Evolutionary conservation across 73 alveolate genomes (phyloP), one percentile per base, ranked within the genome.

Genomic region (Urostyla sp.): DNA sequence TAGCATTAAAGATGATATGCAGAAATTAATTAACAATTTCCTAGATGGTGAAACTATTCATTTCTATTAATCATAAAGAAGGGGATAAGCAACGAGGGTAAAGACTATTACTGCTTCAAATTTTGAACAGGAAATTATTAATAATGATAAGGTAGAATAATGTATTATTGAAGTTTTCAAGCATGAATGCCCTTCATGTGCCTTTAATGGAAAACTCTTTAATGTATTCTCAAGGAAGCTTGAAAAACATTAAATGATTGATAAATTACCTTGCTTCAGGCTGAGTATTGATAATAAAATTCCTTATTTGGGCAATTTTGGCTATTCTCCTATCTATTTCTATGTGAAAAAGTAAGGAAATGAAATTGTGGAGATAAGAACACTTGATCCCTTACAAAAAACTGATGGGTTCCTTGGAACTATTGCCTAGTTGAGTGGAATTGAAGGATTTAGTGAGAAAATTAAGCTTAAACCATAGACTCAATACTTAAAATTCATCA

Each of bases 151-250:
- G 34, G 78, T 75, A 18, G 49, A 40, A 38, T 67, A 78, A 34
- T 86, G 94, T 43, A 46, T 86, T 6, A 40, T 86, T 49, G 94
- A 86, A 46, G 84, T 86, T 0, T 76, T 86, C 73, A 86, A 86
- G 80, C 90, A 86, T 61, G 85, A 86, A 31, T 86, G 94, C 67
- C 94, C 94, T 1, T 59, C 90, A 15, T 86, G 94, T 43, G 54
- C 76, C 54, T 77, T 60, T 52, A 86, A 77, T 67, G 90, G 90
- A 4, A 77, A 77, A 54, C 84, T 77, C 21, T 77, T 67, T 44
- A 86, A 86, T 66, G 90, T 67, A 0, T 43, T 86, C 78, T 63
- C 87, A 8, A 76, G 94, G 53, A 86, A 86, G 51, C 72, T 86
- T 0, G 89, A 76, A 5, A 76, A 78, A 58, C 81, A 76, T 67